Base-by-base conservation (phyloP, 805 yeast species). In the Priceomyces medius region DNA sequence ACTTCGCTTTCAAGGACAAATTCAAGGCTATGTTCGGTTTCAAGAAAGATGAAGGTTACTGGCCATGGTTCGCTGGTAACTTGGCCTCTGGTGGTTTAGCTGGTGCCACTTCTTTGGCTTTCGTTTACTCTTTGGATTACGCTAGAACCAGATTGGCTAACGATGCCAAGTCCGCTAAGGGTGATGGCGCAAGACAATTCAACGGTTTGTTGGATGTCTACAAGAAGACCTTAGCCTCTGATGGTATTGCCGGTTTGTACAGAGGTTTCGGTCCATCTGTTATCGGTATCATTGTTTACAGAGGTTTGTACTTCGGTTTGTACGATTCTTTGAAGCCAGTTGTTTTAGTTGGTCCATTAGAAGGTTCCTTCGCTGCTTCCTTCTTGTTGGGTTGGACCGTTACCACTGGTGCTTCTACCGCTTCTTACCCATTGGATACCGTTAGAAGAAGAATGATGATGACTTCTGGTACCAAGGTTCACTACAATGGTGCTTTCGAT, bases 361-460 rank as follows among this genome's bases (percentile, higher is more conserved):
- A 89, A 74, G 95, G 95, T 73, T 80, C 83, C 68, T 89, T 89
- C 93, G 73, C 85, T 57, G 97, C 97, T 63, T 85, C 97, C 63
- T 89, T 89, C 95, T 72, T 83, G 65, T 81, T 89, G 71, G 97
- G 97, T 76, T 89, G 97, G 97, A 80, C 81, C 73, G 97, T 89
- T 66, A 89, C 97, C 74, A 89, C 96, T 57, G 96, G 89, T 84
- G 96, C 97, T 66, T 90, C 97, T 61, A 88, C 97, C 57, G 96
- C 96, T 71, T 88, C 97, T 70, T 89, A 89, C 85, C 97, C 97
- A 82, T 86, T 90, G 76, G 97, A 89, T 78, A 89, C 97, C 68
- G 89, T 89, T 69, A 90, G 97, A 85, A 88, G 97, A 87, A 88
- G 97, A 86, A 89, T 89, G 97, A 89, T 89, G 97, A 89, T 89